Base-by-base conservation (phyloP, 345 rosid species). In the Linum lewisii region DNA sequence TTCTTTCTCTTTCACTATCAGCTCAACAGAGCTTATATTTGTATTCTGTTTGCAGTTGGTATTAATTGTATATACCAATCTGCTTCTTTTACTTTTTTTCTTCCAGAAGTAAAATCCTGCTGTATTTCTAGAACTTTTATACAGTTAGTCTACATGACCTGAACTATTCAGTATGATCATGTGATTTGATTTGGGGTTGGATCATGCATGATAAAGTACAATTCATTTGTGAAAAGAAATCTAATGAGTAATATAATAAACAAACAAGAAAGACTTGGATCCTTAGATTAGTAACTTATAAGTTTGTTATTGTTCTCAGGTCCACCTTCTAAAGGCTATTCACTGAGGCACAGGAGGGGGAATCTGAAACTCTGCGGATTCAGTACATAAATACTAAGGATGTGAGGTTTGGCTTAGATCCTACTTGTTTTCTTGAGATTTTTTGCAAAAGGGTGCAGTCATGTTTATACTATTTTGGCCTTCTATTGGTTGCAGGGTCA, bases 311-410 rank as follows among this genome's bases (percentile, higher is more conserved):
- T 21, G 55, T 50, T 29, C 21, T 15, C 72, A 86, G 96, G 80
- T 58, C 61, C 71, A 38, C 76, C 81, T 59, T 62, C 73, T 24
- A 83, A 65, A 63, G 78, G 79, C 70, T 75, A 79, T 66, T 67
- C 69, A 21, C 61, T 62, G 21, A 75, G 84, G 67, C 99, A 87
- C 75, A 85, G 84, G 76, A 74, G 99, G 73, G 90, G 99, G 59
- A 93, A 79, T 93, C 99, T 25, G 99, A 93, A 77, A 93, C 97
- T 66, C 65, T 87, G 70, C 90, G 97, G 57, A 80, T 32, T n/a
- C 99, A 93, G 69, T 89, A 93, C 81, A 89, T 93, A 65, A 87
- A 84, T 65, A 76, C 77, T 8, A 89, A 87, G 79, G 97, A 93
- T 54, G 85, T 93, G 74, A 93, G 84, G 99, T 93, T 60, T 69